Evolutionary conservation across 2,329 filamentous ascomycete species (phyloP), one percentile per base, ranked within the genome.

Genomic region (Scedosporium boydii): DNA sequence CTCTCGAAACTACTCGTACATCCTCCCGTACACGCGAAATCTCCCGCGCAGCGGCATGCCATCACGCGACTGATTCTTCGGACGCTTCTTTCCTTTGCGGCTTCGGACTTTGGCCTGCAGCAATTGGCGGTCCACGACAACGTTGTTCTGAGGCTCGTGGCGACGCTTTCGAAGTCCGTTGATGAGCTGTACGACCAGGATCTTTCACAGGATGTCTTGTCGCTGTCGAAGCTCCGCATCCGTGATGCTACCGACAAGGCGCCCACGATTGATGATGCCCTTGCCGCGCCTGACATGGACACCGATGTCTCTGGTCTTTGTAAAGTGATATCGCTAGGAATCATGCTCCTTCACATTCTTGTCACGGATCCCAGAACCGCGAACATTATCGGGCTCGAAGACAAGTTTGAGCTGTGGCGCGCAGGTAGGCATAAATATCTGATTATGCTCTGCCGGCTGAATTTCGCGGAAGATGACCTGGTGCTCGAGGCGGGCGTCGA

Each of bases 401-500:
- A 83, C 58, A 96, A 93, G 72, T 78, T 96, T 4, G 80, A 82
- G 0, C 82, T 83, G 7, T 83, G 90, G 0, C 81, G 85, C 4
- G 90, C 91, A 3, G 90, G 87, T 0, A 84, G 85, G 60, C 91
- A 96, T 69, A 91, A 92, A 60, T 93, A 96, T 69, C 78, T 96
- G 1, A 83, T 97, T 9, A 86, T 86, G 2, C 77, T 99, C 55
- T 92, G 91, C 0, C 78, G 93, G 51, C 76, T 98, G n/a, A 91
- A 90, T 0, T 97, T 96, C 72, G 87, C 86, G 5, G 85, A 87
- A 59, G 91, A 96, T 65, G 88, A 91, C 34, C 74, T 90, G 7
- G 82, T 95, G 10, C 80, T 96, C 29, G 92, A 97, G 73, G 79
- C 80, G 1, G 87, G 87, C 0, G 88, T 96, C 61, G 88, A 89